Conservation (phyloP, 768 basidiomycete genomes). For the Saitozyma podzolica region DNA sequence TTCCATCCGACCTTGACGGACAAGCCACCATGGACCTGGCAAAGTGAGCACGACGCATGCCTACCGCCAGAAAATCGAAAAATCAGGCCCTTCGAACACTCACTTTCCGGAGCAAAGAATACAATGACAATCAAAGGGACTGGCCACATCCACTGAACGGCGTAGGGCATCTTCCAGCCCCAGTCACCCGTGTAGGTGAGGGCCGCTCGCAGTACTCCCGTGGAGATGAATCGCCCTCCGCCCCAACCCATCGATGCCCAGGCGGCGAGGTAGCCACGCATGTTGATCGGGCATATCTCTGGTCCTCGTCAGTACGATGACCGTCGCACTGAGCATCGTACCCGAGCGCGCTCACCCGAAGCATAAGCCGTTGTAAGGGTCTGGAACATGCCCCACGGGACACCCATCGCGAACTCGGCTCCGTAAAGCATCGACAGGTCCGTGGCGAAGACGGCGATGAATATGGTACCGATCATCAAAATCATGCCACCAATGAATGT, state of each 20-base stretch:
- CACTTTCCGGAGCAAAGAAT: constrained; percentile 27
- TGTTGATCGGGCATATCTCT: constrained; percentile 46
- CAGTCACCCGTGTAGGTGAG: constrained; percentile 18
- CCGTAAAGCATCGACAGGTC: constrained; percentile 23
- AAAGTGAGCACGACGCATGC: constrained; percentile 10
- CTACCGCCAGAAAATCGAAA: too few species aligned
- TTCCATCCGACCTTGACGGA: constrained; percentile 32
- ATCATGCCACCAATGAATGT: constrained; percentile 18
- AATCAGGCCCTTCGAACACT: not conserved
- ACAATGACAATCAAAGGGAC: constrained; percentile 22
- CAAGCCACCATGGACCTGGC: constrained; percentile 29
- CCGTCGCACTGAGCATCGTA: constrained; percentile 20
- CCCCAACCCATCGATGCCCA: constrained; percentile 48
- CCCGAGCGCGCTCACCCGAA: constrained; percentile 13
- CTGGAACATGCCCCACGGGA: constrained; percentile 26
- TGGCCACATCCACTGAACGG: constrained; percentile 36
- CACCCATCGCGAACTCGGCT: constrained; percentile 11
- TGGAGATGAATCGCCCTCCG: constrained; percentile 23
- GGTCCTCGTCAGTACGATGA: not conserved
- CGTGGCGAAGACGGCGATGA: constrained; percentile 32
- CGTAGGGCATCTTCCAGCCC: constrained; percentile 27
- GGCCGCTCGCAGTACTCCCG: constrained; percentile 21
- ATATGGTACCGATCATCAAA: constrained; percentile 26
- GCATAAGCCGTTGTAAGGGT: constrained; percentile 39
- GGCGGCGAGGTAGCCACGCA: constrained; percentile 41